Base-by-base conservation (phyloP, 257 asterid genomes). In the Plantago major region DNA sequence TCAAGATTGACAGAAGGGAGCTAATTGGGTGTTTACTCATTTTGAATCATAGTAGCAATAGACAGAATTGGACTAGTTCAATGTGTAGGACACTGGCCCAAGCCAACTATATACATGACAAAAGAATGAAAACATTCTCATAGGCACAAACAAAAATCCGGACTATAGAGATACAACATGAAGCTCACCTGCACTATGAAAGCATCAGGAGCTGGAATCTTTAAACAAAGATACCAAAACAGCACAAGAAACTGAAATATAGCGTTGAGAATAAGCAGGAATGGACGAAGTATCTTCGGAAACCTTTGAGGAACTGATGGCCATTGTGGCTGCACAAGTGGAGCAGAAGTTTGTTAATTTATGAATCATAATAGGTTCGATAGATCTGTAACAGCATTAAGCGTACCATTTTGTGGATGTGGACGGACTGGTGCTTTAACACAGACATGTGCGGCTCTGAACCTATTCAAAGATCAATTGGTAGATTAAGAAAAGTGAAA, bases 191-290 rank as follows among this genome's bases (percentile, higher is more conserved):
- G 99, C 78, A 92, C 96, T 42, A 92, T 60, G 76, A 82, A 86
- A 75, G 76, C 86, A 78, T 92, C 94, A 58, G 99, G 99, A 56
- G 95, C 87, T 0, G 97, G 89, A 71, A 92, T 84, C 76, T 80
- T 92, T 18, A 77, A 66, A 72, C 95, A 89, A 51, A 92, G 87
- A 74, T 92, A 89, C 95, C 97, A 92, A 65, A 92, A 85, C 73
- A 92, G 96, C 86, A 79, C 66, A 65, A 87, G 71, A 75, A 89
- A 84, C 79, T 92, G 97, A 73, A 89, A 62, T 55, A 92, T 53
- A 42, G 99, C 76, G 84, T 92, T 92, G 66, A 86, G 62, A 65
- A 86, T 73, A 62, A 92, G 95, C 67, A 92, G 60, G 28, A 92
- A 56, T 59, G 97, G 97, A 42, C 79, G 96, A 62, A 92, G 83